These are phyloP conservation scores for Termitomyces sp. DNA, from an alignment of 768 basidiomycete genomes.

Conservation along the genomic window DNA sequence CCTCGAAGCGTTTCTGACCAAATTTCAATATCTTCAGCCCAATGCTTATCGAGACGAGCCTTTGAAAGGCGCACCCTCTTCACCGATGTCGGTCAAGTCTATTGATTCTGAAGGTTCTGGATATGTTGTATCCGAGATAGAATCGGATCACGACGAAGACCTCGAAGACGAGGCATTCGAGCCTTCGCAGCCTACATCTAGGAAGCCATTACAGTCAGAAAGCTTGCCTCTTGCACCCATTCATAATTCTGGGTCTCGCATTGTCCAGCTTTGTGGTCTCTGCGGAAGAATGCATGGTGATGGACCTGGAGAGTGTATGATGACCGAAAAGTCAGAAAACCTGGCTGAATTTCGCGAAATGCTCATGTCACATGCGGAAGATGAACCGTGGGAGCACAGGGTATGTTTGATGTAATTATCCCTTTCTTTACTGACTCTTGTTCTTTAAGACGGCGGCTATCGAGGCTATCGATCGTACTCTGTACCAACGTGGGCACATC, in stretches of 20 bases:
- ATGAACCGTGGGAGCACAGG: constrained; percentile 62
- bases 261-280: constrained; percentile 45
- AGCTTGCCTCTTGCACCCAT: constrained; percentile 11
- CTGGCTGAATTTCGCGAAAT: constrained; percentile 67
- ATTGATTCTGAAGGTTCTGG: constrained; percentile 27
- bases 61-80: constrained; percentile 2
- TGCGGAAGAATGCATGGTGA: constrained; percentile 52
- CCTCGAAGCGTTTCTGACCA: constrained; percentile 1
- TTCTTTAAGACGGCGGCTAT: constrained; percentile 50
- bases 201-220: constrained; percentile 6
- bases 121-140: constrained; percentile 26
- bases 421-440: constrained; percentile 1
- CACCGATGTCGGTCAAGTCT: constrained; percentile 14
- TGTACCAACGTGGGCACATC: constrained; percentile 50
- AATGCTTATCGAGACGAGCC: constrained; percentile 23
- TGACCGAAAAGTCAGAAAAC: constrained; percentile 63
- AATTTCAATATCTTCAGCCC: constrained; percentile 16
- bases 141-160: constrained; percentile 20
- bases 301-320: constrained; percentile 44
- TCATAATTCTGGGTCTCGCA: constrained; percentile 9
- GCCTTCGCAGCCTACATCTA: constrained; percentile 12
- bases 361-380: constrained; percentile 55
- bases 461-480: constrained; percentile 60
- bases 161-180: constrained; percentile 12
- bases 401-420: constrained; percentile 30